phyloP scores from a whole-genome alignment of 495 filamentous ascomycete species.

The Endocarpon pusillum region DNA sequence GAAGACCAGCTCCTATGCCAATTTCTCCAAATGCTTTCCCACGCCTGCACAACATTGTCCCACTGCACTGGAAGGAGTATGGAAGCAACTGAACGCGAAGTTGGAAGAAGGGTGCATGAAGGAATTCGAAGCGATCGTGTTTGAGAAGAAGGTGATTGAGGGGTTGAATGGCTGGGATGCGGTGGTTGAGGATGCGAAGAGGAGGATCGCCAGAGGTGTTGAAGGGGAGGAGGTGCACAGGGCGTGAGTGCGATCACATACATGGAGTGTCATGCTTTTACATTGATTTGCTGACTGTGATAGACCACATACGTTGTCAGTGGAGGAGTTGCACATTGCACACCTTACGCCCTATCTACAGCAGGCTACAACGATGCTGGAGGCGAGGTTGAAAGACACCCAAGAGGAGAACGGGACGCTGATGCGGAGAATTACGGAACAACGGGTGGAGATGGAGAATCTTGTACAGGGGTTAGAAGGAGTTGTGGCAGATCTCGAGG shows the following conservation, averaged over 20 bases:
- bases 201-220: constrained; percentile 31
- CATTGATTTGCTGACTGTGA: constrained; percentile 1
- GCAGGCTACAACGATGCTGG: constrained; percentile 41
- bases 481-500: constrained; percentile 53
- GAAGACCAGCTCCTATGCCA: constrained; percentile 52
- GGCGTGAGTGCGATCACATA: constrained; percentile 19
- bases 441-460: constrained; percentile 56
- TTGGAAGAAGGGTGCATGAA: constrained; percentile 40
- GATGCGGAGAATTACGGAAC: constrained; percentile 40
- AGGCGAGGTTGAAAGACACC: constrained; percentile 39
- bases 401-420: constrained; percentile 48
- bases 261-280: too few relatives aligned
- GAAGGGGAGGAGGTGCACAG: constrained; percentile 6
- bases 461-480: constrained; percentile 47
- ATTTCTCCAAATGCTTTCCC: constrained; percentile 80
- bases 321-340: constrained; percentile 44
- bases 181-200: constrained; percentile 51
- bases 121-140: constrained; percentile 66
- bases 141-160: constrained; percentile 48
- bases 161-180: constrained; percentile 72
- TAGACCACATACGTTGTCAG: constrained; percentile 65
- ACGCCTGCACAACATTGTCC: constrained; percentile 57
- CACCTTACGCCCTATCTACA: constrained; percentile 53
- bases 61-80: constrained; percentile 45
- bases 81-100: constrained; percentile 50